phyloP scores from a whole-genome alignment of 306 rosid species.

The Herpetospermum pedunculosum region DNA sequence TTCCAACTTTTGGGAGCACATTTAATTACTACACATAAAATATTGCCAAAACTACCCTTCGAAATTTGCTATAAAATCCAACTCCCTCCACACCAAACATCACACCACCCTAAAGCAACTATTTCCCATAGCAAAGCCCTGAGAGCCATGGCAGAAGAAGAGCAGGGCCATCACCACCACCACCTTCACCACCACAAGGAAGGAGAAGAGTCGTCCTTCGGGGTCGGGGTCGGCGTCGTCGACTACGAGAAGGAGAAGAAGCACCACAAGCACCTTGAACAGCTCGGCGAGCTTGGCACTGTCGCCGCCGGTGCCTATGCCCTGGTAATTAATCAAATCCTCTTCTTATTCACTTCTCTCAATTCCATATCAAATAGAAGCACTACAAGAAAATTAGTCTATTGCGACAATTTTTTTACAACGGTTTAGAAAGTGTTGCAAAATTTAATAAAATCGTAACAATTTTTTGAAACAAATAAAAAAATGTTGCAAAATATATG shows the following conservation, averaged over 20 bases:
- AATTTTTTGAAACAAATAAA: too few relatives aligned
- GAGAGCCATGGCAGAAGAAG: slow-evolving; percentile 46
- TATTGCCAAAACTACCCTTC: not conserved
- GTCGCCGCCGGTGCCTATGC: slow-evolving; percentile 52
- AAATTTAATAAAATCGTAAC: too few relatives aligned
- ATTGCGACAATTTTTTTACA: too few relatives aligned
- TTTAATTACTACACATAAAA: not conserved
- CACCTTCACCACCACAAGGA: slow-evolving; percentile 45
- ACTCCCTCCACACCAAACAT: not conserved
- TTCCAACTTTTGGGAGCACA: not conserved
- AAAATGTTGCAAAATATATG: too few relatives aligned
- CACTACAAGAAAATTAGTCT: too few relatives aligned
- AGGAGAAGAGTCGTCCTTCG: slow-evolving; percentile 19
- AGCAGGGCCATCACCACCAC: slow-evolving; percentile 9
- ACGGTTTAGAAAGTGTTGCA: too few relatives aligned
- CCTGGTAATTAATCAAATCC: slow-evolving; percentile 25
- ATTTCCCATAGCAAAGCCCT: not conserved
- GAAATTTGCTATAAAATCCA: not conserved
- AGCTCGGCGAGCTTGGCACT: slow-evolving; percentile 37
- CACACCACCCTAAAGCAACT: not conserved
- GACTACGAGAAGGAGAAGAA: slow-evolving; percentile 65
- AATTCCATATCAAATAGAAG: not conserved
- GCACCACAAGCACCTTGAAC: slow-evolving; percentile 56
- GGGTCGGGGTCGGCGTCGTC: not conserved
- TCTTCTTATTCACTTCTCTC: not conserved